Conservation (phyloP, 2,329 filamentous ascomycete genomes). For the Fusarium chuoi region DNA sequence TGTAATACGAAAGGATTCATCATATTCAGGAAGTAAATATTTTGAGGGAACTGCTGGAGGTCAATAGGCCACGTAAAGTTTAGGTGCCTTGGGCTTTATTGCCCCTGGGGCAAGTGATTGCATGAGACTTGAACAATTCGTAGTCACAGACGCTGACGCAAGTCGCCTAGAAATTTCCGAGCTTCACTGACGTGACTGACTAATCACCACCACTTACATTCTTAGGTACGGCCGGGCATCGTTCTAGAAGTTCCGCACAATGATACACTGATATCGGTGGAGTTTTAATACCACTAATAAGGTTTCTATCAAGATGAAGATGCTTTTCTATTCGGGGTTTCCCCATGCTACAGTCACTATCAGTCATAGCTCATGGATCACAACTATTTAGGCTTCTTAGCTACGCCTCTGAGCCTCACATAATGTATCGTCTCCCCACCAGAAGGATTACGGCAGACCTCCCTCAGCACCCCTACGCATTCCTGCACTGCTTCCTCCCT, state of each 20-base stretch:
- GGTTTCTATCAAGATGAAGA: background rate
- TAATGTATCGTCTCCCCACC: conserved; percentile 67
- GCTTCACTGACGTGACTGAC: conserved; percentile 24
- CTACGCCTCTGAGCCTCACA: conserved; percentile 63
- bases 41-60: background rate
- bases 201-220: conserved; percentile 22
- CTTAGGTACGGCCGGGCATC: background rate
- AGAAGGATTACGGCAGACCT: conserved; percentile 64
- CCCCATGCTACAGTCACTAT: background rate
- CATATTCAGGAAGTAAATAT: background rate
- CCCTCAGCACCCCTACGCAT: conserved; percentile 64
- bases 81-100: conserved; percentile 37
- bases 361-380: background rate
- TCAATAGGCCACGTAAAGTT: conserved; percentile 37
- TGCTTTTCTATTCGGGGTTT: background rate
- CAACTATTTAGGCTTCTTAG: conserved; percentile 49
- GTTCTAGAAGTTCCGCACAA: background rate
- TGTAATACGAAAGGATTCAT: background rate
- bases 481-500: conserved; percentile 65
- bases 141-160: conserved; percentile 23
- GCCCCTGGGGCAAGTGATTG: conserved; percentile 20
- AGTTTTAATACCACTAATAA: background rate
- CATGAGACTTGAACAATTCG: background rate
- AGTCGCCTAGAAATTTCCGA: conserved; percentile 41
- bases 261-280: background rate